These are phyloP conservation scores for Phytophthora parvispora DNA, from an alignment of 352 stramenopile species.

Conservation along the genomic window DNA sequence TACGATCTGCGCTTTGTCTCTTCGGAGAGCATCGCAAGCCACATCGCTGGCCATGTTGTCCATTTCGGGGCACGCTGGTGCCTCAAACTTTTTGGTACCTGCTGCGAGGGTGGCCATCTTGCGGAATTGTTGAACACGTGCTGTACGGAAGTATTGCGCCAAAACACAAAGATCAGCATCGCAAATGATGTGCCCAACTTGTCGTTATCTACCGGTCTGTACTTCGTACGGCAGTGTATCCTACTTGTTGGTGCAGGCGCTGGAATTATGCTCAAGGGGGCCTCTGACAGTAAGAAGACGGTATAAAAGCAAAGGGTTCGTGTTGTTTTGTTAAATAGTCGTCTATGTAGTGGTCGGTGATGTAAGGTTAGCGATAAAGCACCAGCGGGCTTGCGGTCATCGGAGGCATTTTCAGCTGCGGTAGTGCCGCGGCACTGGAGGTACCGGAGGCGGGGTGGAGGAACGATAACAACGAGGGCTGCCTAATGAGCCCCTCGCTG, in stretches of 20 bases:
- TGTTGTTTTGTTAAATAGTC: slow-evolving; percentile 22
- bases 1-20: too few species aligned
- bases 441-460: slow-evolving; percentile 12
- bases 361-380: slow-evolving; percentile 25
- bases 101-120: too few species aligned
- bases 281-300: too few species aligned
- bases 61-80: too few species aligned
- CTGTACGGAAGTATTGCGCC: too few species aligned
- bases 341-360: background rate
- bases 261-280: too few species aligned
- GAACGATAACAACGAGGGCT: slow-evolving; percentile 39
- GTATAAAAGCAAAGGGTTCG: slow-evolving; percentile 1
- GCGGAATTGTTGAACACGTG: background rate
- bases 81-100: too few species aligned
- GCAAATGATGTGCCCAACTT: slow-evolving; percentile 10
- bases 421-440: background rate
- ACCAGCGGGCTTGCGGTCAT: slow-evolving; percentile 17
- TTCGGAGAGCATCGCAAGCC: too few species aligned
- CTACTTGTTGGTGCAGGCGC: too few species aligned
- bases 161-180: slow-evolving; percentile 1
- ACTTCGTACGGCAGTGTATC: background rate
- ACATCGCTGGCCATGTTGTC: too few species aligned
- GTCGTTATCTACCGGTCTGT: too few species aligned
- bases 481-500: slow-evolving; percentile 5
- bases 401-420: slow-evolving; percentile 16